Evolutionary conservation across 2,329 filamentous ascomycete species (phyloP), one percentile per base, ranked within the genome.

Genomic region (Furcasterigmium furcatum): DNA sequence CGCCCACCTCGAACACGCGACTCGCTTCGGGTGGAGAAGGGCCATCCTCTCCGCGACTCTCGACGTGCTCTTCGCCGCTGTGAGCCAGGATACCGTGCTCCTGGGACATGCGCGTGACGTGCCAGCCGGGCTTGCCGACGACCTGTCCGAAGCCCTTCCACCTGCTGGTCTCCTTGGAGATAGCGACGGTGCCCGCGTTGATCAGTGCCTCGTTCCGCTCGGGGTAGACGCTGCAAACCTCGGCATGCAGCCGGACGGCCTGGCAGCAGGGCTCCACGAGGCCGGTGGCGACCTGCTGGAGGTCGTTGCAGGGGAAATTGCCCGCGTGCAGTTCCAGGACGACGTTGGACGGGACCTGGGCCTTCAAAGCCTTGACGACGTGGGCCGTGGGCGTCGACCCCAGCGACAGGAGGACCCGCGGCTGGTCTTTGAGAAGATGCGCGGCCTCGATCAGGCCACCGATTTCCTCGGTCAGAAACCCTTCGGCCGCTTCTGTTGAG

Each of bases 21-120:
- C n/a, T n/a, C n/a, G n/a, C n/a, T n/a, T n/a, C n/a, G n/a, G n/a
- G n/a, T n/a, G n/a, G n/a, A n/a, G n/a, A n/a, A n/a, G n/a, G n/a
- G n/a, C n/a, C n/a, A n/a, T n/a, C n/a, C n/a, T n/a, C n/a, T n/a
- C n/a, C n/a, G n/a, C n/a, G n/a, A n/a, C n/a, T n/a, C n/a, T n/a
- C n/a, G n/a, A n/a, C n/a, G n/a, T n/a, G n/a, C n/a, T n/a, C n/a
- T n/a, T n/a, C n/a, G n/a, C n/a, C n/a, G n/a, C n/a, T n/a, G n/a
- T n/a, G n/a, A n/a, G n/a, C 45, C 36, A 67, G 40, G 39, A 67
- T 67, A 2, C 65, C 65, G 46, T 67, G 65, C 41, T 67, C 65
- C 52, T 67, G 65, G 5, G 62, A 62, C 44, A 68, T 51, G 16
- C 64, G 59, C 7, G 58, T 56, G 20, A 68, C 56, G 42, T 52